Evolutionary conservation across 192 early-diverging fungal genomes (phyloP).

Genomic region (Lobosporangium transversale): DNA sequence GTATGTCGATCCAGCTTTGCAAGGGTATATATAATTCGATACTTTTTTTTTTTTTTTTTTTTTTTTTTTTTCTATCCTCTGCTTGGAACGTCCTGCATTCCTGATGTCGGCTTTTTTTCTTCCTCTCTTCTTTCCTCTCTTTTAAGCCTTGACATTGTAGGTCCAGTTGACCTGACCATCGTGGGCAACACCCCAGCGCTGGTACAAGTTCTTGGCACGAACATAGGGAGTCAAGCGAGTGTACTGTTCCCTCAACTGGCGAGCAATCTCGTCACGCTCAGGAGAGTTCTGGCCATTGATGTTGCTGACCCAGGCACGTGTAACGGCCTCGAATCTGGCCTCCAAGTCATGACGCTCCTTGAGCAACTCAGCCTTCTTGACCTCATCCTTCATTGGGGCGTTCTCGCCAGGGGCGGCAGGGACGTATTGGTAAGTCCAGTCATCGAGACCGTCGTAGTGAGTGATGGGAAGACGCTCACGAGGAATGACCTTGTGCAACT

Average conservation of each 20-base stretch:
- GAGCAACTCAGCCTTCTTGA: conserved; percentile 41
- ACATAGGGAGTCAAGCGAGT: conserved; percentile 60
- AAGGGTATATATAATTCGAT: conserved; percentile 8
- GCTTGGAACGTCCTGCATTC: conserved; percentile 26
- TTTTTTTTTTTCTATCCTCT: neutral
- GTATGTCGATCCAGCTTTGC: conserved; percentile 18
- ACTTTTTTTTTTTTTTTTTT: conserved; percentile 4
- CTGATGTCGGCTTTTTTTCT: neutral
- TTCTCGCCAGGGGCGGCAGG: conserved; percentile 37
- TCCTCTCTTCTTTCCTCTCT: neutral
- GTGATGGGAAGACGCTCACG: conserved; percentile 68
- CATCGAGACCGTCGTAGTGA: conserved; percentile 68
- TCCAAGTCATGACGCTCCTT: conserved; percentile 45
- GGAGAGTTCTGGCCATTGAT: conserved; percentile 54
- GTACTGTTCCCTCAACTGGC: conserved; percentile 57
- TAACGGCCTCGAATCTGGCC: conserved; percentile 58
- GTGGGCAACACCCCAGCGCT: conserved; percentile 53
- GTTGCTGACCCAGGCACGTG: conserved; percentile 60
- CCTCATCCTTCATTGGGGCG: conserved; percentile 55
- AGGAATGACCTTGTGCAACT: conserved; percentile 73
- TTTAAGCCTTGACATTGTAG: conserved; percentile 46
- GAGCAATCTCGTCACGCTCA: conserved; percentile 53
- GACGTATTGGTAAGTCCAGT: conserved; percentile 66
- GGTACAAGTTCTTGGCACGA: conserved; percentile 56
- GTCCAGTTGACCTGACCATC: conserved; percentile 49